Base-by-base conservation (phyloP, 352 stramenopile species). In the Phytophthora pseudosyringae region DNA sequence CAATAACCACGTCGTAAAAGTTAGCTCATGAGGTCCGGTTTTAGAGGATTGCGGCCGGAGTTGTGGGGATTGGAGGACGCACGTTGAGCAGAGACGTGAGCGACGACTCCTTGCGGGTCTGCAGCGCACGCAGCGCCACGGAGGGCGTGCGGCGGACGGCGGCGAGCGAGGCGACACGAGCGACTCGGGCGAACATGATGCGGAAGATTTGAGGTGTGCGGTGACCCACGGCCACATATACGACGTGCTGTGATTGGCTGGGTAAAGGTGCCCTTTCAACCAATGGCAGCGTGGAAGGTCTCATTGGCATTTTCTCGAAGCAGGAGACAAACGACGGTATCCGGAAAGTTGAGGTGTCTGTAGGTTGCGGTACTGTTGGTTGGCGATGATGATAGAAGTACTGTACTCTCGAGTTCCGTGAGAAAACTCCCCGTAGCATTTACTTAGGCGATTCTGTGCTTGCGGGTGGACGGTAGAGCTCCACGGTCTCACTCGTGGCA, bases 51-150 rank as follows among this genome's bases (percentile, higher is more conserved):
- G 13, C 18, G 21, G 21, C n/a, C 26, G 25, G 18, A 25, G 8
- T 48, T 51, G 21, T 3, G 21, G 21, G 21, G 21, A 21, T 21
- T 21, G 21, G 21, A 21, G 21, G 7, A 53, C 68, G 47, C 50
- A 73, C 69, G 21, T 73, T 51, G 32, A 71, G 64, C 13, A 78
- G 5, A 0, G 41, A 55, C 7, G 39, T 46, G 21, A 78, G 41
- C 35, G 69, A 69, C 1, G 70, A 77, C 77, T 91, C 90, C 55
- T 83, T 69, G 55, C 80, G 80, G 13, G 62, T 71, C 67, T 90
- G 80, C 41, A 88, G 48, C 16, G 61, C 67, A 44, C 62, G 51
- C 51, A 80, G 59, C 43, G 45, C 64, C 52, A 72, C 47, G 36
- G 53, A 70, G 9, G 59, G 66, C 56, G 64, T 43, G 53, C 73